These are phyloP conservation scores for Calonectria ilicicola DNA, from an alignment of 2,329 filamentous ascomycete species.

Conservation along the genomic window DNA sequence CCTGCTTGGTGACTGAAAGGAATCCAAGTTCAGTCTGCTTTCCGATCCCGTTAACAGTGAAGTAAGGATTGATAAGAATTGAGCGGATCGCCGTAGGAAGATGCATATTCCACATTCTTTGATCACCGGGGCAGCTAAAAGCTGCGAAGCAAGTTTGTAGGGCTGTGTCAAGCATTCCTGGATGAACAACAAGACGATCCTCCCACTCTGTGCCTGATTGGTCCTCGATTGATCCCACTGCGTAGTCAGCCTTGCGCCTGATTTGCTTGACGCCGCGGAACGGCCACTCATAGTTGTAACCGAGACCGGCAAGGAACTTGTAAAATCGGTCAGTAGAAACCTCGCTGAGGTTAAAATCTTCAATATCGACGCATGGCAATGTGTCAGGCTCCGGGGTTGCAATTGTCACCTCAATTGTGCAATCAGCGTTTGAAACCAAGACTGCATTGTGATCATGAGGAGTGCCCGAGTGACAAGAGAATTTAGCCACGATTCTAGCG, in stretches of 20 bases:
- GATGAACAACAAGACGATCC: background rate
- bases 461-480: background rate
- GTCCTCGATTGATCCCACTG: background rate
- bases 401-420: background rate
- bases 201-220: background rate
- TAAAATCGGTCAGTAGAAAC: background rate
- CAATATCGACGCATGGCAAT: background rate
- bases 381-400: background rate
- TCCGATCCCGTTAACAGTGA: background rate
- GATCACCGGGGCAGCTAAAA: conserved; percentile 2
- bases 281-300: conserved; percentile 31
- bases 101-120: conserved; percentile 1
- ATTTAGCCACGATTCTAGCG: background rate
- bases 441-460: background rate
- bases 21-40: background rate
- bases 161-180: background rate
- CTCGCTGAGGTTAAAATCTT: background rate
- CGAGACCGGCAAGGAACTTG: background rate
- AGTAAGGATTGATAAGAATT: conserved; percentile 7
- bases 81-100: background rate
- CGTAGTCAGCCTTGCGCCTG: background rate
- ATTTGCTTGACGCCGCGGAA: background rate
- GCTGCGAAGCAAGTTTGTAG: background rate
- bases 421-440: background rate
- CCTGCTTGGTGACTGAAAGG: background rate